Base-by-base conservation (phyloP, 129 eudicot genomes). In the Chrysanthemum makinoi region DNA sequence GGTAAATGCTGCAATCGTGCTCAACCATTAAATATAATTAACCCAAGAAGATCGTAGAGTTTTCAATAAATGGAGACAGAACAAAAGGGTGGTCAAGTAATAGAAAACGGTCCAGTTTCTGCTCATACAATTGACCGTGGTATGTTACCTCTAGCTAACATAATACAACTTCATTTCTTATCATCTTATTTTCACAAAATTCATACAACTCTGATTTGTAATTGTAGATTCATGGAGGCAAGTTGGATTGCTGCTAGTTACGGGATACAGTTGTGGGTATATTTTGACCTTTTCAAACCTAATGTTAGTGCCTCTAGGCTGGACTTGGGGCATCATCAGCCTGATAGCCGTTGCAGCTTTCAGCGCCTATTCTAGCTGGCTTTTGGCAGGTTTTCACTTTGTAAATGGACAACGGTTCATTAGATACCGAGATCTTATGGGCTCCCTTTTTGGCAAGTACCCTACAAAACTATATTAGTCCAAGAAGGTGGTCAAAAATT, bases 181-280 rank as follows among this genome's bases (percentile, higher is more conserved):
- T 47, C 50, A 51, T 13, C 20, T 73, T 33, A 15, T 52, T 8
- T 7, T 63, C 20, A 70, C 24, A 63, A 12, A 17, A 26, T 16
- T 63, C 1, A 17, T 4, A 11, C 9, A 5, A n/a, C 9, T 66
- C 58, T 44, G 5, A 9, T 56, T 54, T 63, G 51, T 54, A 55
- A 24, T 17, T 77, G 77, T 83, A 86, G 91, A 86, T 80, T 82
- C 91, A 74, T 86, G 91, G 91, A 54, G 26, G 77, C 91, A 86
- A 69, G 87, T 86, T 4, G 85, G 87, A 19, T 66, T 86, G 67
- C 66, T 86, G 77, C 77, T 86, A 17, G 87, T 78, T 18, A 83
- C 91, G 9, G 69, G 87, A 50, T 80, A 62, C 70, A 86, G 78
- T 75, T 82, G 85, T 57, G 91, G 91, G 35, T 86, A 84, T 66